Evolutionary conservation across 129 eudicot genomes (phyloP).

Genomic region (sunflower (Helianthus annuus)): HanXRQr2.0-SUNRISE NC_035446.2:128437251-128437750

Average conservation of each 20-base stretch:
- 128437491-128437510: not conserved
- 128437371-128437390: conserved; percentile 54
- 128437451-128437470: conserved; percentile 53
- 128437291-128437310: conserved; percentile 70
- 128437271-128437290: conserved; percentile 63
- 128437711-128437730: conserved; percentile 19
- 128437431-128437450: conserved; percentile 58
- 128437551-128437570: conserved; percentile 7
- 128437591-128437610: conserved; percentile 28
- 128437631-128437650: conserved; percentile 51
- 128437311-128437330: conserved; percentile 65
- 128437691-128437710: conserved; percentile 93
- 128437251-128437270: conserved; percentile 51
- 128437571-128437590: conserved; percentile 50
- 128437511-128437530: not conserved
- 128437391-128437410: conserved; percentile 84
- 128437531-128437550: conserved; percentile 14
- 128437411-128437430: conserved; percentile 72
- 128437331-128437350: conserved; percentile 57
- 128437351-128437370: conserved; percentile 67
- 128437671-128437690: conserved; percentile 61
- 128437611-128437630: conserved; percentile 48
- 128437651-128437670: conserved; percentile 58
- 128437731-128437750: conserved; percentile 6
- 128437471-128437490: not conserved